These are phyloP conservation scores for Penicillium freii DNA, from an alignment of 2,329 filamentous ascomycete genomes.

Conservation along the genomic window DNA sequence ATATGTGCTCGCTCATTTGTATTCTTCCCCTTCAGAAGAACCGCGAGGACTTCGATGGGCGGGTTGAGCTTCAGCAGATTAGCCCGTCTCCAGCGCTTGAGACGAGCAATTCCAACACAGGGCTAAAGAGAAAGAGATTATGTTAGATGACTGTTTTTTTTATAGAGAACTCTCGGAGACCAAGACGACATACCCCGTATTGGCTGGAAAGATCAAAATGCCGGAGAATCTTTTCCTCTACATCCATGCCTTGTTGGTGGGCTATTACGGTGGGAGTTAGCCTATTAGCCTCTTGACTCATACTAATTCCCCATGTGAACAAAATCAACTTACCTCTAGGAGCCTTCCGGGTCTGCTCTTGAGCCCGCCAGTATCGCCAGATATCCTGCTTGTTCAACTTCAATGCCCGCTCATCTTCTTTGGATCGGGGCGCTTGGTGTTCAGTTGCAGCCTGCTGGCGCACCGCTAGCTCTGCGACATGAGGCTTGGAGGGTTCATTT, in stretches of 20 bases:
- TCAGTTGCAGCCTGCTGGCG: slow-evolving; percentile 51
- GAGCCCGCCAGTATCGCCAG: slow-evolving; percentile 70
- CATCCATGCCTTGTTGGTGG: slow-evolving; percentile 70
- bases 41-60: slow-evolving; percentile 84
- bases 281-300: neutral
- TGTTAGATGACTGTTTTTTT: neutral
- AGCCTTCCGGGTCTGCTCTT: slow-evolving; percentile 68
- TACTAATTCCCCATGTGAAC: neutral
- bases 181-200: slow-evolving; percentile 72
- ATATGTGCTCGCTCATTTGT: slow-evolving; percentile 63
- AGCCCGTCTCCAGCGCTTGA: slow-evolving; percentile 85
- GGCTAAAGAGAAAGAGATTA: slow-evolving; percentile 55
- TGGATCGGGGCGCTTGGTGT: slow-evolving; percentile 32
- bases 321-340: slow-evolving; percentile 49
- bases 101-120: slow-evolving; percentile 77
- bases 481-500: slow-evolving; percentile 29
- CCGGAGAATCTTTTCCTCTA: slow-evolving; percentile 81
- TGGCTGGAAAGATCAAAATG: slow-evolving; percentile 91
- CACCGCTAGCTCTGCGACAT: slow-evolving; percentile 38
- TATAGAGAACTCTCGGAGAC: neutral
- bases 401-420: slow-evolving; percentile 52
- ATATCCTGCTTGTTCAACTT: slow-evolving; percentile 68
- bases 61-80: slow-evolving; percentile 79
- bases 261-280: slow-evolving; percentile 45
- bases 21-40: slow-evolving; percentile 66